Evolutionary conservation across 108 stramenopile genomes (phyloP).

Genomic region (Cylindrotheca fusiformis): DNA sequence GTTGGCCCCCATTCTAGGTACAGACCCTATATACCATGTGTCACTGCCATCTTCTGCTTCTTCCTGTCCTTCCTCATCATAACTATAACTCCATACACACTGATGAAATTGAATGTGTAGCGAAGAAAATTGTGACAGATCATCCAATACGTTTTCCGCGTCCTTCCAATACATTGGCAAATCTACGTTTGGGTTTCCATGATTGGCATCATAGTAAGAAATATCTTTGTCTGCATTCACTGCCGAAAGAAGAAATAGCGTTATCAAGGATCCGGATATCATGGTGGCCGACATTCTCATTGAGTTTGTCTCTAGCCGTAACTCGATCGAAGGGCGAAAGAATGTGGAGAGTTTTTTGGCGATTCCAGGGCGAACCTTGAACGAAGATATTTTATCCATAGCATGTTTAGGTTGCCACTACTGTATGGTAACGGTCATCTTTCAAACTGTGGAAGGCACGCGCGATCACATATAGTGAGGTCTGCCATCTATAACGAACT

Average conservation of each 20-base stretch:
- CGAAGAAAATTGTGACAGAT: slow-evolving; percentile 36
- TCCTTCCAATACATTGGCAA: slow-evolving; percentile 47
- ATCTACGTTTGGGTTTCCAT: slow-evolving; percentile 37
- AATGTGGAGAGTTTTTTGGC: too few relatives aligned
- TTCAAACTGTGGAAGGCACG: too few relatives aligned
- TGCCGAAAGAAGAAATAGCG: background rate
- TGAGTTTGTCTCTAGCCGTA: too few relatives aligned
- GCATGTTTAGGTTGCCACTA: too few relatives aligned
- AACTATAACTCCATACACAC: slow-evolving; percentile 41
- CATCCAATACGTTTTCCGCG: slow-evolving; percentile 43
- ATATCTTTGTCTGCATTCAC: slow-evolving; percentile 32
- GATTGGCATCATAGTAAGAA: slow-evolving; percentile 33
- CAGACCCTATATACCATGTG: slow-evolving; percentile 55
- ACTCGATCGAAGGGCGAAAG: too few relatives aligned
- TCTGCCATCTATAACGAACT: too few relatives aligned
- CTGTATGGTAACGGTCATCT: too few relatives aligned
- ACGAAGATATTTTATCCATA: too few relatives aligned
- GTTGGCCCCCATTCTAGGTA: slow-evolving; percentile 49
- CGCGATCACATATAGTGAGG: too few relatives aligned
- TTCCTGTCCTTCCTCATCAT: slow-evolving; percentile 28
- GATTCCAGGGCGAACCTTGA: too few relatives aligned
- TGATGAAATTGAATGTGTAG: slow-evolving; percentile 44
- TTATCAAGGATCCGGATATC: too few relatives aligned
- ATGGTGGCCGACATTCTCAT: too few relatives aligned
- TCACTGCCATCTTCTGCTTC: slow-evolving; percentile 27